Base-by-base conservation (phyloP, 768 basidiomycete species). In the Lepiota venenata region DNA sequence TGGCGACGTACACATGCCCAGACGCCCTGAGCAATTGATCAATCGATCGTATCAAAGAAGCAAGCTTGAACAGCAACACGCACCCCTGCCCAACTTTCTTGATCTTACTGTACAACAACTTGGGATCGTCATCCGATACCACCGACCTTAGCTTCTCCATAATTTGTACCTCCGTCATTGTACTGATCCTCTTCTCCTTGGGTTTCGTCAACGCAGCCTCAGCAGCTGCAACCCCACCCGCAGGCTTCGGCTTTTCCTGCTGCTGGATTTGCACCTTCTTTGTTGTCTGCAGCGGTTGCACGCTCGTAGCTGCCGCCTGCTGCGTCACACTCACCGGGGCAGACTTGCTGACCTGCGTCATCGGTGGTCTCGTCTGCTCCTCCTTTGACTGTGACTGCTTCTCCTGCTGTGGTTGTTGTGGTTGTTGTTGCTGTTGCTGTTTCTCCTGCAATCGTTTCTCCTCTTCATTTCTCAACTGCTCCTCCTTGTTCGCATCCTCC, bases 81-180 rank as follows among this genome's bases (percentile, higher is more conserved):
- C 68, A 97, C 93, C 94, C 96, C 70, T 99, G 96, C 32, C 96
- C 96, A 57, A 99, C 93, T 75, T 98, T 99, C 77, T 92, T 94
- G 69, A 98, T 97, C 79, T 97, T 98, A 63, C 88, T 90, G 70
- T 98, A 99, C 16, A 96, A 66, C 60, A 78, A 63, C 71, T 91
- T 93, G 20, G 96, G 96, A 67, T 98, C 96, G 18, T 92, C 87
- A 40, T 81, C 74, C 40, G 80, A 84, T 44, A 98, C 95, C 0
- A 98, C 94, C 59, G 84, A 84, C 59, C 93, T 78, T 60, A 99
- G 75, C 73, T 96, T 97, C 67, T 95, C 92, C 95, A 98, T 97
- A 62, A 98, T 95, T 74, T 99, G 96, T 46, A 87, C 88, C 71
- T 99, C 96, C 47, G 88, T 90, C 91, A 99, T 92, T 37, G 93